Percentiles rank a stretch among this genome's conserved stretches.
These are phyloP conservation scores for Macrophomina tecta DNA, from an alignment of 2,329 filamentous ascomycete species.

Conservation along the genomic window DNA sequence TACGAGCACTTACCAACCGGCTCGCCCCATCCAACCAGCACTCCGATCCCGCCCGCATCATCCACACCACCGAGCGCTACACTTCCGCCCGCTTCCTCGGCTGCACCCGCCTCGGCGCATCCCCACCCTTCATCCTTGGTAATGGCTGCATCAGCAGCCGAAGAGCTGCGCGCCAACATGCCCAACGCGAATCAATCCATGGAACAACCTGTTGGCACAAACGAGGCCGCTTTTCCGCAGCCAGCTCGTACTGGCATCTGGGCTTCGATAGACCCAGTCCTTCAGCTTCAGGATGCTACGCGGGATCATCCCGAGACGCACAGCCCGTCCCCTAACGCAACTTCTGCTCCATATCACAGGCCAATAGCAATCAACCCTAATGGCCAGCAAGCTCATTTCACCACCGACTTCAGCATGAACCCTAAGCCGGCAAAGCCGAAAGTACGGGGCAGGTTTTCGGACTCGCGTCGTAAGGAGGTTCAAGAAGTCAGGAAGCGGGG, in stretches of 20 bases:
- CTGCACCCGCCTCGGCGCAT: constrained; percentile 41
- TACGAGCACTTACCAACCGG: constrained; percentile 45
- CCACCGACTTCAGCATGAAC: constrained; percentile 47
- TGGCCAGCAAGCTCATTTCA: constrained; percentile 38
- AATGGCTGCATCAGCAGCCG: constrained; percentile 48
- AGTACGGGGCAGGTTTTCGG: constrained; percentile 62
- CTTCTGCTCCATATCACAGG: constrained; percentile 37
- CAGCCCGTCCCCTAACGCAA: constrained; percentile 26
- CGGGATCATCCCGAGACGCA: constrained; percentile 34
- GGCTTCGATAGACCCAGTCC: constrained; percentile 28
- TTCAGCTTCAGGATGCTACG: constrained; percentile 41
- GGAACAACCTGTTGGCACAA: constrained; percentile 41
- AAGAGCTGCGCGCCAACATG: constrained; percentile 44
- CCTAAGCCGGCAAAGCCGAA: constrained; percentile 52
- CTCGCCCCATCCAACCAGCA: constrained; percentile 38
- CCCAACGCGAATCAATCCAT: constrained; percentile 42
- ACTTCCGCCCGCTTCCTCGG: constrained; percentile 26
- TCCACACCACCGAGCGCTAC: constrained; percentile 20
- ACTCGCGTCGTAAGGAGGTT: constrained; percentile 63
- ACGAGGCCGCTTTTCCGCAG: constrained; percentile 44
- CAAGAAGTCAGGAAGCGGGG: constrained; percentile 65
- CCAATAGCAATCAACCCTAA: constrained; percentile 48
- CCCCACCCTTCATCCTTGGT: constrained; percentile 45
- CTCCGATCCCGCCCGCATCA: constrained; percentile 12
- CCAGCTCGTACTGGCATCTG: constrained; percentile 36